Conservation (phyloP, 2,329 filamentous ascomycete species). For the Penicillium digitatum region DNA sequence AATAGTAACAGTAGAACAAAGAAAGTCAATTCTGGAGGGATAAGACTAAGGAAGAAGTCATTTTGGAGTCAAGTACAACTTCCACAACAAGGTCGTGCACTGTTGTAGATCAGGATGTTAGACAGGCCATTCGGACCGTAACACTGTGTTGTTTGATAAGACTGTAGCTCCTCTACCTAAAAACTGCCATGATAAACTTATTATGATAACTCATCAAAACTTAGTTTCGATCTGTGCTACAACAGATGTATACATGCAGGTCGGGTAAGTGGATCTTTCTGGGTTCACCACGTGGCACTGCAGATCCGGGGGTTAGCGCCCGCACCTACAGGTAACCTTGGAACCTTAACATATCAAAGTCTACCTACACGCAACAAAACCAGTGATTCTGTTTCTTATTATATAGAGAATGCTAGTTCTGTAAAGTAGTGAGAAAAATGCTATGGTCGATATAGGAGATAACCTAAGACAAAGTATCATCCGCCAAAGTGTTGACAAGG, state of each 20-base stretch:
- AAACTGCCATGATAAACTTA: neutral
- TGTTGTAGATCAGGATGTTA: neutral
- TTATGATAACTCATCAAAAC: neutral
- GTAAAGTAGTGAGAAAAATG: too few species aligned
- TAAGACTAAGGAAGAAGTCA: neutral
- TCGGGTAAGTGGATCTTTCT: neutral
- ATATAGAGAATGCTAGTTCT: neutral
- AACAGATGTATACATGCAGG: too few species aligned
- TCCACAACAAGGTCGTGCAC: neutral
- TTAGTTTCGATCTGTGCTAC: neutral
- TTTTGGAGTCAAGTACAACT: neutral
- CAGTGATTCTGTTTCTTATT: neutral
- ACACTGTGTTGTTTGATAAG: neutral
- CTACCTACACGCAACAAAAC: neutral
- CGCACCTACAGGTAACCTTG: neutral
- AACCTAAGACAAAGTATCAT: neutral
- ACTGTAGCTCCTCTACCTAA: neutral
- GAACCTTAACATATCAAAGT: neutral
- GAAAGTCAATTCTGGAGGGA: neutral
- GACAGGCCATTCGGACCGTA: neutral
- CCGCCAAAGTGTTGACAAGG: neutral
- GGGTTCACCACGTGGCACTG: neutral
- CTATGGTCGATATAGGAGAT: neutral
- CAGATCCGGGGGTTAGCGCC: conserved; percentile 1
- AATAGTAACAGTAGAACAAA: neutral